Conservation (phyloP, 2,329 filamentous ascomycete species). For the Phaeoacremonium minimum region DNA sequence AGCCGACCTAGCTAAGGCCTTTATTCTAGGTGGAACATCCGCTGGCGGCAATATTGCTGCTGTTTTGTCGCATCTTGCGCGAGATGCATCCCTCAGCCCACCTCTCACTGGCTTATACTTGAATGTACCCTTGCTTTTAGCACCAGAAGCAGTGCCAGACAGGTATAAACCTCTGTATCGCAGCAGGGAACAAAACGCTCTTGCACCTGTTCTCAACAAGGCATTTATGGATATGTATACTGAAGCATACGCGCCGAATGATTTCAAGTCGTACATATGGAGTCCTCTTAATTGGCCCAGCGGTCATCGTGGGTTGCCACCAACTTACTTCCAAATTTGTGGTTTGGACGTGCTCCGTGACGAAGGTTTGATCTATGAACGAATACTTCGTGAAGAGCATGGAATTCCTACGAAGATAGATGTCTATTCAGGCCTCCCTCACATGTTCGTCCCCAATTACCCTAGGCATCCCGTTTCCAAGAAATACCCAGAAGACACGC, state of each 20-base stretch:
- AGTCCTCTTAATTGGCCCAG: neutral
- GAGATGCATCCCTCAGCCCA: constrained; percentile 32
- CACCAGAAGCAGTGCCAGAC: neutral
- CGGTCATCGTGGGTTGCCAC: constrained; percentile 28
- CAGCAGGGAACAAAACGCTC: neutral
- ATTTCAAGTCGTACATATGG: neutral
- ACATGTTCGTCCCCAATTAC: constrained; percentile 14
- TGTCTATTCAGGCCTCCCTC: constrained; percentile 17
- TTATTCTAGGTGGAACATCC: constrained; percentile 43
- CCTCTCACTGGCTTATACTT: constrained; percentile 42
- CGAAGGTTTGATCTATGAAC: constrained; percentile 46
- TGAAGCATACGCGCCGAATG: neutral
- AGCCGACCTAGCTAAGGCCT: constrained; percentile 35
- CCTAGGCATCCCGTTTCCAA: neutral
- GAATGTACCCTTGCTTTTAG: constrained; percentile 26
- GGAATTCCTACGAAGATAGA: constrained; percentile 35
- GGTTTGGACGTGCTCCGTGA: constrained; percentile 47
- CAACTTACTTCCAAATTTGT: constrained; percentile 43
- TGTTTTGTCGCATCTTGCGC: constrained; percentile 30
- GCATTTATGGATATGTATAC: neutral
- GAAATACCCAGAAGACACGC: neutral
- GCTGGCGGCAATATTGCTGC: constrained; percentile 37
- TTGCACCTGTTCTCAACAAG: neutral
- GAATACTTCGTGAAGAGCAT: constrained; percentile 33
- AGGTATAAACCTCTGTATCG: neutral